These are phyloP conservation scores for Metschnikowia continentalis DNA, from an alignment of 805 yeast genomes.

Conservation along the genomic window DNA sequence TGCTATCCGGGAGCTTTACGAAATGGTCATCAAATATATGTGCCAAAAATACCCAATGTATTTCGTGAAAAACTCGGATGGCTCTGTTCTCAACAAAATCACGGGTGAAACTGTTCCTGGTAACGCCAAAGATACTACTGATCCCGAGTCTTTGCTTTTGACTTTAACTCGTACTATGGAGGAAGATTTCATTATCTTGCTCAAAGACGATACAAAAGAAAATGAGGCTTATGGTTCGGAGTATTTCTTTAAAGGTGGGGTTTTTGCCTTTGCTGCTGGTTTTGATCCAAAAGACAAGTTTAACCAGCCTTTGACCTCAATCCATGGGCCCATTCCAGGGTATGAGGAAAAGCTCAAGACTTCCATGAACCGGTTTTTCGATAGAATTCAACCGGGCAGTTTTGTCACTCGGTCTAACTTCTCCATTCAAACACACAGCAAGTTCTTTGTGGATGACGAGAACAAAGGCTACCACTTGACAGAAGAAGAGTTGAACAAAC, in stretches of 20 bases:
- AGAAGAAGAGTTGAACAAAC: conserved; percentile 22
- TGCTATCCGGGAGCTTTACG: conserved; percentile 36
- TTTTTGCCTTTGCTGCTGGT: conserved; percentile 45
- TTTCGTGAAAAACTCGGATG: conserved; percentile 19
- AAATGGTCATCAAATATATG: conserved; percentile 28
- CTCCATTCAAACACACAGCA: conserved; percentile 33
- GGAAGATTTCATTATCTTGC: conserved; percentile 38
- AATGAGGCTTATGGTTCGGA: conserved; percentile 32
- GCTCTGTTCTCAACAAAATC: conserved; percentile 24
- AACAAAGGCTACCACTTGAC: conserved; percentile 38
- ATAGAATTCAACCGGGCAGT: conserved; percentile 31
- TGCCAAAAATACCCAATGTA: conserved; percentile 38
- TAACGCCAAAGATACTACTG: conserved; percentile 3
- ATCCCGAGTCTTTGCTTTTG: conserved; percentile 19
- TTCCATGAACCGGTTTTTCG: conserved; percentile 41
- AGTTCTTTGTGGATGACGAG: conserved; percentile 34
- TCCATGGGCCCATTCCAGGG: conserved; percentile 42
- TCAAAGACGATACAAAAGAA: conserved; percentile 29
- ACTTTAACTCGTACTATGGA: conserved; percentile 30
- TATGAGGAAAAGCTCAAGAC: conserved; percentile 36
- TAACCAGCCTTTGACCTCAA: conserved; percentile 33
- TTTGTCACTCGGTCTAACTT: conserved; percentile 40
- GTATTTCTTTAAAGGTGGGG: conserved; percentile 40
- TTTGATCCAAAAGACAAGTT: conserved; percentile 37
- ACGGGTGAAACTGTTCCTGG: conserved; percentile 23